A percentile compares a stretch with the other conserved stretches of the same genome.
Conservation (phyloP, 1,284 basidiomycete genomes). For the Trametes pubescens region DNA sequence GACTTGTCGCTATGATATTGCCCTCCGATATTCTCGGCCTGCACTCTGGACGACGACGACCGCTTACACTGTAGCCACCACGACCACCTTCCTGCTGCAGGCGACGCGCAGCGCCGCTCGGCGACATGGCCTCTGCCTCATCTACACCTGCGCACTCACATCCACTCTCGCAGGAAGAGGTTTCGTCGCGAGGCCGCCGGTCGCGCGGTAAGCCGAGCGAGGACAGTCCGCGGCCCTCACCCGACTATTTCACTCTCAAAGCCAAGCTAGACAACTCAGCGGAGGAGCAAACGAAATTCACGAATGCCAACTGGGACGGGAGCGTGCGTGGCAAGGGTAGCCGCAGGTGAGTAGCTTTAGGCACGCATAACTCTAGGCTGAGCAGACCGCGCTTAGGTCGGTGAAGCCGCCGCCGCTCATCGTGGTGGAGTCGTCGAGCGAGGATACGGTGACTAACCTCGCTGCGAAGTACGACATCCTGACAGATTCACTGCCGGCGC, state of each 20-base stretch:
- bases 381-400: constrained; percentile 12
- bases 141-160: constrained; percentile 70
- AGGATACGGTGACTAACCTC: constrained; percentile 36
- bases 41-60: constrained; percentile 8
- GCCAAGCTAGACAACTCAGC: constrained; percentile 60
- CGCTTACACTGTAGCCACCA: neutral
- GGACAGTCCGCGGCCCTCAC: constrained; percentile 40
- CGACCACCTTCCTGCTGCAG: constrained; percentile 6
- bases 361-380: neutral
- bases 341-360: neutral
- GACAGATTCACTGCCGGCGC: constrained; percentile 16
- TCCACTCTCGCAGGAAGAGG: constrained; percentile 66
- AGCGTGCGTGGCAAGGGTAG: constrained; percentile 52
- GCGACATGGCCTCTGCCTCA: constrained; percentile 45
- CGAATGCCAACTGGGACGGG: constrained; percentile 62
- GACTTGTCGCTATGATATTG: neutral
- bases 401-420: constrained; percentile 54
- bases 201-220: constrained; percentile 46
- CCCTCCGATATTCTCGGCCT: neutral
- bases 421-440: constrained; percentile 60
- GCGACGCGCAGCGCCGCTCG: constrained; percentile 14
- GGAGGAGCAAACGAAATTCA: constrained; percentile 38
- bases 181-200: constrained; percentile 52
- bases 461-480: constrained; percentile 33
- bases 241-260: constrained; percentile 68